phyloP scores from a whole-genome alignment of 192 early-diverging fungal genomes.

The Phlyctochytrium bullatum region DNA sequence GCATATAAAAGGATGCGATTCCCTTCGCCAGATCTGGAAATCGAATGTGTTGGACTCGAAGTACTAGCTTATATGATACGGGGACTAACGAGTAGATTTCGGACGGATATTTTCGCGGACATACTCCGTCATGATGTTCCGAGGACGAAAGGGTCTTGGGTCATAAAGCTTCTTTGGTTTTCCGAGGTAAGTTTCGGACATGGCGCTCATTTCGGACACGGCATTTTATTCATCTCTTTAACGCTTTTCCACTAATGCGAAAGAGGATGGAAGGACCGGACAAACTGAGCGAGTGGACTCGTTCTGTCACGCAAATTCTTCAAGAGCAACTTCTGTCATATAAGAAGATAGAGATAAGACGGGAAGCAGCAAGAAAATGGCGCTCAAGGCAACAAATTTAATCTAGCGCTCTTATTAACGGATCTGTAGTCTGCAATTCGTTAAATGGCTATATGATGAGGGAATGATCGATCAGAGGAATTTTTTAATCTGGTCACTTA shows the following conservation, averaged over 20 bases:
- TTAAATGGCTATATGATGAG: neutral
- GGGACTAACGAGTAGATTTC: neutral
- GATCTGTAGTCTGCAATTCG: neutral
- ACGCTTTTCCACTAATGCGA: too few species aligned
- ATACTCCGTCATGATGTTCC: neutral
- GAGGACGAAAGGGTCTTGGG: neutral
- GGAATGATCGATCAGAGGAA: neutral
- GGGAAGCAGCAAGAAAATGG: neutral
- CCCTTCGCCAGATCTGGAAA: too few species aligned
- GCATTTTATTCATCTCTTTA: too few species aligned
- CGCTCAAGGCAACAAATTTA: neutral
- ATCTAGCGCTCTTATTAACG: neutral
- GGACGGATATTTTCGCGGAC: neutral
- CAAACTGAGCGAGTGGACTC: neutral
- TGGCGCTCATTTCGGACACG: neutral
- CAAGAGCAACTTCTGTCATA: neutral
- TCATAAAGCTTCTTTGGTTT: neutral
- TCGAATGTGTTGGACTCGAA: neutral
- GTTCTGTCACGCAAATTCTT: neutral
- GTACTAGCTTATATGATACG: neutral
- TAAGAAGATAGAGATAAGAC: neutral
- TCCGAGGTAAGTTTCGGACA: neutral
- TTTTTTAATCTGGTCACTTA: slow-evolving; percentile 5
- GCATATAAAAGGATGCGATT: too few species aligned
- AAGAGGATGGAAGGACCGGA: neutral